Percentiles rank a stretch among this genome's conserved stretches.
Conservation (phyloP, 352 stramenopile species). For the Phytophthora tubulina region DNA sequence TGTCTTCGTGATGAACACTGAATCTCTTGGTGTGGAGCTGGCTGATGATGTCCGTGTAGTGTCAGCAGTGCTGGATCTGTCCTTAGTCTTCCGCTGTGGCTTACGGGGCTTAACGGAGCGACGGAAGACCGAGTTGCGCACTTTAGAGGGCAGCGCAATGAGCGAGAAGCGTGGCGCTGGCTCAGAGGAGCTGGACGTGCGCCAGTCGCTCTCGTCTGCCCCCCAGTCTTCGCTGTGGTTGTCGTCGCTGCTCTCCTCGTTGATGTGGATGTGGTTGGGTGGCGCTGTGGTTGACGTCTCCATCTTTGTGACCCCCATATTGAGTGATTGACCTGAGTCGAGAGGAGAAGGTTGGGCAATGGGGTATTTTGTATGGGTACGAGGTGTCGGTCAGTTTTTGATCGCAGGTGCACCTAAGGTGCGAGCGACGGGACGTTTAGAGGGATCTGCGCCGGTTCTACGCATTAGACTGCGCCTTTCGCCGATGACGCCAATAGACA, state of each 20-base stretch:
- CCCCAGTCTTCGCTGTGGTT: slow-evolving; percentile 50
- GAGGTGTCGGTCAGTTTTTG: slow-evolving; percentile 27
- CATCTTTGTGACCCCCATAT: slow-evolving; percentile 40
- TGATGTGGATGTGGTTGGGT: not conserved
- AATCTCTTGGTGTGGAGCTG: slow-evolving; percentile 40
- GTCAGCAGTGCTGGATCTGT: slow-evolving; percentile 36
- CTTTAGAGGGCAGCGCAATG: slow-evolving; percentile 48
- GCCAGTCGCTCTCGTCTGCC: slow-evolving; percentile 60
- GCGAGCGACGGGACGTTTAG: slow-evolving; percentile 6
- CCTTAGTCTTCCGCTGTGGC: slow-evolving; percentile 42
- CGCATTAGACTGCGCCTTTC: slow-evolving; percentile 26
- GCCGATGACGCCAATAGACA: slow-evolving; percentile 12
- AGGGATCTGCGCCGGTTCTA: slow-evolving; percentile 15
- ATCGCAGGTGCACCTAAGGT: slow-evolving; percentile 25
- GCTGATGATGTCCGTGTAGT: slow-evolving; percentile 42
- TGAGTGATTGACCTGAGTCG: not conserved
- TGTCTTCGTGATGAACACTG: slow-evolving; percentile 10
- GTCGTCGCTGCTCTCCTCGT: slow-evolving; percentile 44
- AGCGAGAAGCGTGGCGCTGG: slow-evolving; percentile 54
- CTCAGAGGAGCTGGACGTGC: slow-evolving; percentile 58
- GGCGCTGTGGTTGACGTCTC: not conserved
- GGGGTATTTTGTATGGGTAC: slow-evolving; percentile 24
- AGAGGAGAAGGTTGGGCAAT: slow-evolving; percentile 17
- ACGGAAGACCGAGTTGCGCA: slow-evolving; percentile 58
- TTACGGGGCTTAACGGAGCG: slow-evolving; percentile 10